A percentile compares a stretch with the other conserved stretches of the same genome.
Conservation (phyloP, 495 filamentous ascomycete genomes). For the Astrothelium subdiscretum region DNA sequence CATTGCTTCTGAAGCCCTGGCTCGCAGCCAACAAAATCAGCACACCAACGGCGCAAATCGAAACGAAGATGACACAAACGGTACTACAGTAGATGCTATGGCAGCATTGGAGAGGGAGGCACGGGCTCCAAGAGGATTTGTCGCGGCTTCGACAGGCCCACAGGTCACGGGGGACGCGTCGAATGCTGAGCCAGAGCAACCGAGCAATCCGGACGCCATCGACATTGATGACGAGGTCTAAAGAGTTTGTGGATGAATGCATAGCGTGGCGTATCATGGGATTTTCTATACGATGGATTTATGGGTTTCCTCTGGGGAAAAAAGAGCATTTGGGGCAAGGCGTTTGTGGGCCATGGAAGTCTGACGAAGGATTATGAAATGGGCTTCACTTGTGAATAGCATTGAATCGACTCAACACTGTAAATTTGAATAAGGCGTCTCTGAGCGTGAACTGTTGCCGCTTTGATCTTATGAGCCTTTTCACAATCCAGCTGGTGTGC, state of each 20-base stretch:
- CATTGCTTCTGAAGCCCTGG: constrained; percentile 91
- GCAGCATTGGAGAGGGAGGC: constrained; percentile 80
- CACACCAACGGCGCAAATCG: constrained; percentile 28
- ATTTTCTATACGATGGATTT: too few species aligned
- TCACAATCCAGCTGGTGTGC: too few species aligned
- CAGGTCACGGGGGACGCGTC: constrained; percentile 33
- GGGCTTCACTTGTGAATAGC: too few species aligned
- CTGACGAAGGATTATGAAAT: too few species aligned
- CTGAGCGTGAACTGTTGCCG: too few species aligned
- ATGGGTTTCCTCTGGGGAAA: background rate
- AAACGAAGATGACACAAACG: constrained; percentile 23
- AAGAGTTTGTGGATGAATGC: background rate
- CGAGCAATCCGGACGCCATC: too few species aligned
- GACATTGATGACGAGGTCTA: background rate
- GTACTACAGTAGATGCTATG: constrained; percentile 69
- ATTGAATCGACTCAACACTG: too few species aligned
- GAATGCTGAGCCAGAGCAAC: background rate
- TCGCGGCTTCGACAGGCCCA: constrained; percentile 69
- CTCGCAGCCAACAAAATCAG: constrained; percentile 56
- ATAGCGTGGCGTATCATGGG: background rate
- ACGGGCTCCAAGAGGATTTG: constrained; percentile 80
- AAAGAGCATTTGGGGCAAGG: background rate
- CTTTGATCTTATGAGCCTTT: too few species aligned
- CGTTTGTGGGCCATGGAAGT: background rate
- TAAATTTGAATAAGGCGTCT: too few species aligned